Base-by-base conservation (phyloP, 129 eudicot species). In the Lactuca saligna region DNA sequence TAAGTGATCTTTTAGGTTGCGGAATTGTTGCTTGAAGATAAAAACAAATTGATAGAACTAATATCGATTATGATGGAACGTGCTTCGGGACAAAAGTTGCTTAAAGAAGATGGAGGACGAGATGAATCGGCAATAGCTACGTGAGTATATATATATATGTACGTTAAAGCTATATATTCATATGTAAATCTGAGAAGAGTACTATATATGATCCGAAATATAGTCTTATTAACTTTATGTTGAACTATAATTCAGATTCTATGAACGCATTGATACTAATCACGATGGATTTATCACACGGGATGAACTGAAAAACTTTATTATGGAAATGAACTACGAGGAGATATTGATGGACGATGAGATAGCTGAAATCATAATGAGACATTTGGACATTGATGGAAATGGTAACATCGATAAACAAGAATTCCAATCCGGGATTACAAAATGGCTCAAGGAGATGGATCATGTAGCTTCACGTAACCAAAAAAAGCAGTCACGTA, bases 331-430 rank as follows among this genome's bases (percentile, higher is more conserved):
- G 48, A 73, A 81, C 70, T 65, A 73, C 2, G 85, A 82, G 14
- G 72, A 75, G 65, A 70, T 80, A 33, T 32, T 80, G 42, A 56
- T 78, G 72, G 91, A 80, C 2, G 78, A 61, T n/a, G 91, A 84
- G 71, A 83, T 75, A 33, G 79, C 78, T 16, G 87, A 81, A 62
- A 67, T 65, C 16, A 82, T 87, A 15, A 78, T 90, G 85, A 68
- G 83, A 68, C 87, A 87, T 68, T 79, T 87, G n/a, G 97, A 90
- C 67, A 69, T 69, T 13, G 86, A 70, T 31, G 82, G 82, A 39
- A 84, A 90, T 79, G 83, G 76, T 1, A 29, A 61, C 71, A 73
- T 90, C 35, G 79, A 66, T 68, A 79, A 73, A 73, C 84, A 81
- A 5, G 97, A 90, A 75, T 90, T 90, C 65, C 58, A 69, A 16